Conservation (phyloP, 306 rosid genomes). For the Gleditsia sinensis region DNA sequence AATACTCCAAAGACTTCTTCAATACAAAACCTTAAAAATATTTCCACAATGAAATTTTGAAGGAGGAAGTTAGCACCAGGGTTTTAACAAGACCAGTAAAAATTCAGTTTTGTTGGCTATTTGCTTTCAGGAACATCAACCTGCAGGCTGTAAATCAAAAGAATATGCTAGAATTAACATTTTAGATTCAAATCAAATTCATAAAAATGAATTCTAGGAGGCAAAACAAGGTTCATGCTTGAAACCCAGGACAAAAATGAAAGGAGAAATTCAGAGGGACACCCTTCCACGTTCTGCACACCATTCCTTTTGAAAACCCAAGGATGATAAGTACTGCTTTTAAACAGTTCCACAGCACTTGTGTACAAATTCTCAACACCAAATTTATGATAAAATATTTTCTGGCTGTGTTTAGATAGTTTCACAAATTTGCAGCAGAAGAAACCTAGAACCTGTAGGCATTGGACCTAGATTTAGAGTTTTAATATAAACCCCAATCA, state of each 20-base stretch:
- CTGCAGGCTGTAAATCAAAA: neutral
- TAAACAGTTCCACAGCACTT: neutral
- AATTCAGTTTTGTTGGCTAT: neutral
- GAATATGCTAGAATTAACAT: neutral
- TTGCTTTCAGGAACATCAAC: neutral
- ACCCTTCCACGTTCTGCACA: neutral
- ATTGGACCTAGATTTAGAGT: neutral
- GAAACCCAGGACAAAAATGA: neutral
- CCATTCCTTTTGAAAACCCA: neutral
- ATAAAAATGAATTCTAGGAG: neutral
- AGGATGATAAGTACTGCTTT: neutral
- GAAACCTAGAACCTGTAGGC: neutral
- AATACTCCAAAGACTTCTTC: neutral
- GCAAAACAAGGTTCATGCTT: neutral
- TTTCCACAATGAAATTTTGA: neutral
- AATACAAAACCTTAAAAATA: neutral
- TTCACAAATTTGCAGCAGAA: neutral
- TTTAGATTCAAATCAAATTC: neutral
- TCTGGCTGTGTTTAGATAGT: neutral
- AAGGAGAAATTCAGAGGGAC: neutral
- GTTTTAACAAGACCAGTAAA: neutral
- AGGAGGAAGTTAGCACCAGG: neutral
- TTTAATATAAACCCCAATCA: neutral
- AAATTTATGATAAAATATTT: neutral
- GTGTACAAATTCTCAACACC: neutral